These are phyloP conservation scores for Calonectria multiphialidica DNA, from an alignment of 2,329 filamentous ascomycete genomes.

Conservation along the genomic window DNA sequence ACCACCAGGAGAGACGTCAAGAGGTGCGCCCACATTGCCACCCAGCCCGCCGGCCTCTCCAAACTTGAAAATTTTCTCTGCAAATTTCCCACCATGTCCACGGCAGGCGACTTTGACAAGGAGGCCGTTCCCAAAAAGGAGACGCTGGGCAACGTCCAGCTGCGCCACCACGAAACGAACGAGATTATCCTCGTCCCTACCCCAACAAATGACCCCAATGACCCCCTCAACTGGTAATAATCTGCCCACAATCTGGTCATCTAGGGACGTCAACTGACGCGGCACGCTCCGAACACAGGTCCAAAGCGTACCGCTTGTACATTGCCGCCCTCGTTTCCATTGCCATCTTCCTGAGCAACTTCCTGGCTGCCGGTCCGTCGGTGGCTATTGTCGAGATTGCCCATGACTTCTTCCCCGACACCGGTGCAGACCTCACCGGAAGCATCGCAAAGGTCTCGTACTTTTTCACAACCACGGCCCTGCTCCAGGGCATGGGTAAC, in stretches of 20 bases:
- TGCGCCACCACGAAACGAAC: conserved; percentile 43
- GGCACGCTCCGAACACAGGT: conserved; percentile 44
- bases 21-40: not conserved
- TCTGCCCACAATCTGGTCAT: not conserved
- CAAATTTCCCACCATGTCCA: not conserved
- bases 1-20: not conserved
- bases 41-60: not conserved
- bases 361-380: conserved; percentile 28
- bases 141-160: conserved; percentile 28
- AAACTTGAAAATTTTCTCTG: not conserved
- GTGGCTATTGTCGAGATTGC: conserved; percentile 29
- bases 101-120: not conserved
- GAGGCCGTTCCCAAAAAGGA: conserved; percentile 11
- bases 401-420: conserved; percentile 24
- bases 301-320: conserved; percentile 37
- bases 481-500: conserved; percentile 31
- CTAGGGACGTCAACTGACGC: not conserved
- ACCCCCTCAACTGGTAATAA: conserved; percentile 57
- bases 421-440: conserved; percentile 10
- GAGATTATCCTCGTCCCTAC: conserved; percentile 61
- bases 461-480: conserved; percentile 29
- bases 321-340: conserved; percentile 29
- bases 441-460: conserved; percentile 28
- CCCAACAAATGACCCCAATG: conserved; percentile 58
- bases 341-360: conserved; percentile 30